Evolutionary conservation across 2,329 filamentous ascomycete species (phyloP).

Genomic region (Penicillium crustosum): DNA sequence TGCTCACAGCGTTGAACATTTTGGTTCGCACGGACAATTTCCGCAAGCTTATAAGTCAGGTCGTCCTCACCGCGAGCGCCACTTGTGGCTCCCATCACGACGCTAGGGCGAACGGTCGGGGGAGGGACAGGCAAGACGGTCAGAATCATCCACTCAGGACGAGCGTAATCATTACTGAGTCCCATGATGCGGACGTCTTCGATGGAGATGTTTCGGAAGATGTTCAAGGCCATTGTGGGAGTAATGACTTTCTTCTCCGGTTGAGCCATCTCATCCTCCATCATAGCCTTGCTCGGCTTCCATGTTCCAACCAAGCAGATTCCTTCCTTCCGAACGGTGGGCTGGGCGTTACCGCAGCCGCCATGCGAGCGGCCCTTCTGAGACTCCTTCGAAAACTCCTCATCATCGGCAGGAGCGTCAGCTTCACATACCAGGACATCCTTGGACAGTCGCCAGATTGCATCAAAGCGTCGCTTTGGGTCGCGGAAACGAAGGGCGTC

Average conservation of each 20-base stretch:
- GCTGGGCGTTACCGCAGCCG: conserved; percentile 89
- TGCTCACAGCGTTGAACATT: conserved; percentile 89
- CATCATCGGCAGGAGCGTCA: conserved; percentile 65
- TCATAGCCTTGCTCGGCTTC: conserved; percentile 72
- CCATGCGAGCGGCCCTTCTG: conserved; percentile 66
- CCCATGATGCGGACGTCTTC: conserved; percentile 83
- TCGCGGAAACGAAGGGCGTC: conserved; percentile 82
- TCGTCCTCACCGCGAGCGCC: conserved; percentile 97
- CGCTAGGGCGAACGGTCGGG: conserved; percentile 92
- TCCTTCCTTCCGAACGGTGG: conserved; percentile 81
- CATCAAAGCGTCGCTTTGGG: conserved; percentile 90
- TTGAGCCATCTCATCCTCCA: conserved; percentile 63
- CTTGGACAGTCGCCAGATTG: conserved; percentile 90
- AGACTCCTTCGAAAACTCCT: conserved; percentile 66
- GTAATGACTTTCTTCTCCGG: conserved; percentile 81
- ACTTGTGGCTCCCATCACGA: conserved; percentile 91
- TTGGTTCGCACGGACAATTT: conserved; percentile 96
- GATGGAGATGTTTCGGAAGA: conserved; percentile 81
- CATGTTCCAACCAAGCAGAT: conserved; percentile 75
- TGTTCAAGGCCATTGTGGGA: conserved; percentile 77
- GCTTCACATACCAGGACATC: conserved; percentile 81
- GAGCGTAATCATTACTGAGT: conserved; percentile 89
- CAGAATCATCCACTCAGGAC: conserved; percentile 97
- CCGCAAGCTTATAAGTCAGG: conserved; percentile 97
- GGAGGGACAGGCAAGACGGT: conserved; percentile 94